These are phyloP conservation scores for Macadamia tetraphylla DNA, from an alignment of 164 flowering plant genomes.

Conservation along the genomic window DNA sequence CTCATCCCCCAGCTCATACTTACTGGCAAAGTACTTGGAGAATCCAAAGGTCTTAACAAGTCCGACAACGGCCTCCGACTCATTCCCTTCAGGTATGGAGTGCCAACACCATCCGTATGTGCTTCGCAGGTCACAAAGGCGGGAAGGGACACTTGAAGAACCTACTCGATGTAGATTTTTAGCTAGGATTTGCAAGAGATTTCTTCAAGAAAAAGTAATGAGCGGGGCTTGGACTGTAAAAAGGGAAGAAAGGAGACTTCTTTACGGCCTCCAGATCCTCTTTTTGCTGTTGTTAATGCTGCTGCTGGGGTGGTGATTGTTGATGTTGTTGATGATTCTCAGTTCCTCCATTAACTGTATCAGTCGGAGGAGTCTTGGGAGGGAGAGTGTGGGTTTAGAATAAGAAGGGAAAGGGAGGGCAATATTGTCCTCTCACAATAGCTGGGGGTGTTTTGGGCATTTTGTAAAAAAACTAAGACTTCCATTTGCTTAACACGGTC, in stretches of 20 bases:
- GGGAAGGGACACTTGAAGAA: constrained; percentile 71
- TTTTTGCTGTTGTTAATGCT: constrained; percentile 4
- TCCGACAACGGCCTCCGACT: constrained; percentile 33
- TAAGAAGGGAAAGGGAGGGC: too few species aligned
- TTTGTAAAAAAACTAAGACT: too few species aligned
- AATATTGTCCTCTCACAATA: too few species aligned
- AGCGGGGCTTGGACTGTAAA: constrained; percentile 77
- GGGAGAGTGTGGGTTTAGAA: not conserved
- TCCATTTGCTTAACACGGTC: too few species aligned
- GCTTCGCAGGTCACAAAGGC: constrained; percentile 95
- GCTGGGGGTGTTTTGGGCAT: too few species aligned
- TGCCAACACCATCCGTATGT: constrained; percentile 65
- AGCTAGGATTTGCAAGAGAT: constrained; percentile 44
- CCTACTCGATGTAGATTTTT: constrained; percentile 68
- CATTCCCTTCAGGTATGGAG: constrained; percentile 69
- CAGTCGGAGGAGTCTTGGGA: not conserved
- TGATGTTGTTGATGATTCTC: not conserved
- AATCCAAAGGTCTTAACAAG: constrained; percentile 81
- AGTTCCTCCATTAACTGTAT: not conserved
- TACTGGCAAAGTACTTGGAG: constrained; percentile 56
- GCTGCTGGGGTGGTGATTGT: too few species aligned
- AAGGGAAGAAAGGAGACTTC: constrained; percentile 65
- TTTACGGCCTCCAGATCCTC: constrained; percentile 28
- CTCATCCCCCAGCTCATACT: constrained; percentile 83
- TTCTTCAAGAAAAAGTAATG: constrained; percentile 62